These are phyloP conservation scores for Globisporangium paddicum DNA, from an alignment of 352 stramenopile species.

Conservation along the genomic window DNA sequence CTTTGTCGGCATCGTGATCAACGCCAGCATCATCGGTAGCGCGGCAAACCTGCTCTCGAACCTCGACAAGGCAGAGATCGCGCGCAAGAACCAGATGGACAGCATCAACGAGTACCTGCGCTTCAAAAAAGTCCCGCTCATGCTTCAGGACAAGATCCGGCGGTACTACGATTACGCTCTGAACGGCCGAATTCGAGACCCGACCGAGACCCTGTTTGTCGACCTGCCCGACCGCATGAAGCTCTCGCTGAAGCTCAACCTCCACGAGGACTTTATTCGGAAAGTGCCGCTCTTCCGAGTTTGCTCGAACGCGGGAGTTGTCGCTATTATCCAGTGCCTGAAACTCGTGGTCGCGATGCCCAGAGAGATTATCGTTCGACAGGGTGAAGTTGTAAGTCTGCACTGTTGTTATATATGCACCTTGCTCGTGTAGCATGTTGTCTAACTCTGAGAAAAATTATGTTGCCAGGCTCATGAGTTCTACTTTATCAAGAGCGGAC, in stretches of 20 bases:
- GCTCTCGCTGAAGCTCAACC: conserved; percentile 54
- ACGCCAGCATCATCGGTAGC: conserved; percentile 77
- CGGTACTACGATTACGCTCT: conserved; percentile 77
- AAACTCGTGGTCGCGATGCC: conserved; percentile 58
- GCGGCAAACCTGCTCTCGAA: conserved; percentile 71
- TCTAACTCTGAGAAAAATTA: background rate
- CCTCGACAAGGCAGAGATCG: conserved; percentile 68
- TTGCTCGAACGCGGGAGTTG: conserved; percentile 58
- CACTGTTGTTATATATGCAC: background rate
- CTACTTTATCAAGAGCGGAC: conserved; percentile 72
- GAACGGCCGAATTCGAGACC: conserved; percentile 47
- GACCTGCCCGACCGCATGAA: conserved; percentile 72
- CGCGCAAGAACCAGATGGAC: conserved; percentile 75
- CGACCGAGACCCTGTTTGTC: conserved; percentile 56
- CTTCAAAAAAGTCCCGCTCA: conserved; percentile 71
- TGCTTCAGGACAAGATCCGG: conserved; percentile 66
- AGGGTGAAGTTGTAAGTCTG: conserved; percentile 38
- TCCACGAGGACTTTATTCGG: conserved; percentile 66
- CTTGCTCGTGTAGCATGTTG: background rate
- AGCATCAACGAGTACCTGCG: conserved; percentile 77
- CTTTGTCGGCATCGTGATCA: conserved; percentile 74
- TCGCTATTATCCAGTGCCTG: conserved; percentile 72
- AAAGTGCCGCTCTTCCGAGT: conserved; percentile 73
- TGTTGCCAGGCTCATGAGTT: conserved; percentile 30
- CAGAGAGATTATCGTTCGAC: conserved; percentile 58